These are phyloP conservation scores for Plasmodium vivax DNA, from an alignment of 169 alveolate genomes.

Conservation along the genomic window DNA sequence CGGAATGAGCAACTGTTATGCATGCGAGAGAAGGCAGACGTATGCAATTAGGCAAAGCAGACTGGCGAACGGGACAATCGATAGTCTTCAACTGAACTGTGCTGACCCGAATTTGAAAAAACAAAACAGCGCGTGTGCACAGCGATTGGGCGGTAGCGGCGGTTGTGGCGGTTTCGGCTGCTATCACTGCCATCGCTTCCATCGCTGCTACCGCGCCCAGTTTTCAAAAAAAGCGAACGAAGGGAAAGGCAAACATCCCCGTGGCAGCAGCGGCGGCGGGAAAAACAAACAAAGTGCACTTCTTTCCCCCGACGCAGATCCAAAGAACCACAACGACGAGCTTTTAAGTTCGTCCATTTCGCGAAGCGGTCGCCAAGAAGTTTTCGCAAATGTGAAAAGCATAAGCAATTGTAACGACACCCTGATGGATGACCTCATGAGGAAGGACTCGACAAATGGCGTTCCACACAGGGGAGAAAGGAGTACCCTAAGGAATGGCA, in stretches of 20 bases:
- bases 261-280: neutral
- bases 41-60: neutral
- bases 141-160: neutral
- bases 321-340: slow-evolving; percentile 25
- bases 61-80: neutral
- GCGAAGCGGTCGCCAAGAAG: neutral
- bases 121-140: neutral
- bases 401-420: slow-evolving; percentile 3
- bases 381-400: neutral
- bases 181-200: no score
- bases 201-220: no score
- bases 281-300: slow-evolving; percentile 2
- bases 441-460: neutral
- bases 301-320: slow-evolving; percentile 69
- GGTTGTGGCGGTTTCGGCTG: neutral
- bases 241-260: neutral
- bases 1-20: neutral
- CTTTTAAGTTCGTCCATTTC: slow-evolving; percentile 14
- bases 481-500: neutral
- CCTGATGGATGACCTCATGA: neutral
- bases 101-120: neutral
- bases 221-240: slow-evolving; percentile 15
- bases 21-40: neutral
- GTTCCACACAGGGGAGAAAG: neutral
- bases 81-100: slow-evolving; percentile 6